phyloP scores from a whole-genome alignment of 192 early-diverging fungal genomes.

The Coemansia sp. region DNA sequence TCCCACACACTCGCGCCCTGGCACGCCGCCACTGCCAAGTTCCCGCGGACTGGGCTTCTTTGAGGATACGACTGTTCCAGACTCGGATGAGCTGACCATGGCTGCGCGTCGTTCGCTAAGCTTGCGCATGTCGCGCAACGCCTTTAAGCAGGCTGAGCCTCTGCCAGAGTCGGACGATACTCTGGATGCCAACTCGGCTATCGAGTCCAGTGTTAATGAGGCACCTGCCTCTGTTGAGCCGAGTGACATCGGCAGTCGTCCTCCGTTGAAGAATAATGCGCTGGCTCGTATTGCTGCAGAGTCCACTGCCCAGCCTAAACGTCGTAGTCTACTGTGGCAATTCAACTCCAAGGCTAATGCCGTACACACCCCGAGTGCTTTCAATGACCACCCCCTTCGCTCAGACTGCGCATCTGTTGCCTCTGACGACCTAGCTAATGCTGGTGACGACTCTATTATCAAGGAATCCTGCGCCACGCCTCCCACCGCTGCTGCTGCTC shows the following conservation, averaged over 20 bases:
- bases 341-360: constrained; percentile 22
- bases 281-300: constrained; percentile 18
- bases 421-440: neutral
- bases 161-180: constrained; percentile 45
- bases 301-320: constrained; percentile 19
- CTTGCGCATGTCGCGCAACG: constrained; percentile 43
- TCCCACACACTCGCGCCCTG: constrained; percentile 27
- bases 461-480: neutral
- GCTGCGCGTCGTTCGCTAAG: constrained; percentile 48
- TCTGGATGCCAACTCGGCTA: neutral
- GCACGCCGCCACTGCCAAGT: constrained; percentile 18
- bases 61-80: constrained; percentile 37
- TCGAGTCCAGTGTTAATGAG: neutral
- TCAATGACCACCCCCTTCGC: neutral
- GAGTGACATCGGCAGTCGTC: neutral
- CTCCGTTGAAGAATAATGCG: constrained; percentile 8
- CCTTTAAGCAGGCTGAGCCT: constrained; percentile 46
- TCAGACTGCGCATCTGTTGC: constrained; percentile 8
- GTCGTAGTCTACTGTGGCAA: constrained; percentile 44
- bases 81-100: constrained; percentile 42
- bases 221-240: neutral
- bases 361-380: neutral
- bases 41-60: constrained; percentile 29
- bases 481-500: neutral
- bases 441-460: neutral